Conservation (phyloP, 371 early-diverging fungal genomes). For the Mortierella sp. region DNA sequence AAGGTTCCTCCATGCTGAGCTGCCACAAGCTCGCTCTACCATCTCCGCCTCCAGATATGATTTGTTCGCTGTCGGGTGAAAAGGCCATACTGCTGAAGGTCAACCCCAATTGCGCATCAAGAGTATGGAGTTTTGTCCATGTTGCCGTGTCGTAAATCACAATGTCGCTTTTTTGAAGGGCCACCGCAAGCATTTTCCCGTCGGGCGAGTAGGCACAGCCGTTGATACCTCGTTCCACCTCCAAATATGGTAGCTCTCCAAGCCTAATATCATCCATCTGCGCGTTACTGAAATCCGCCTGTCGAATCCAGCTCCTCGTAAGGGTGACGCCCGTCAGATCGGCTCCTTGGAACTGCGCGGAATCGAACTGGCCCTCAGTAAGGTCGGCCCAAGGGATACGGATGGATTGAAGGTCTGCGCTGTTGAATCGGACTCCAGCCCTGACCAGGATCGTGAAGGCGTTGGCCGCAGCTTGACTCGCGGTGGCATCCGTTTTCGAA, state of each 20-base stretch:
- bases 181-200: background rate
- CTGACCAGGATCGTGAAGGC: slow-evolving; percentile 13
- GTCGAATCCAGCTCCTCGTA: background rate
- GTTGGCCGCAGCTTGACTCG: background rate
- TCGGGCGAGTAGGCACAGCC: slow-evolving; percentile 8
- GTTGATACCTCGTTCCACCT: background rate
- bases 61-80: background rate
- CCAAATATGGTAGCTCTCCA: slow-evolving; percentile 2
- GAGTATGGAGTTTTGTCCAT: background rate
- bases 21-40: background rate
- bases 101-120: background rate
- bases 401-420: background rate
- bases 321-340: background rate
- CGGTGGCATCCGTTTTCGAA: background rate
- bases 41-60: background rate
- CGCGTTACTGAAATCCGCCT: slow-evolving; percentile 3
- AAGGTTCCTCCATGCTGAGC: background rate
- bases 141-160: background rate
- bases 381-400: slow-evolving; percentile 8
- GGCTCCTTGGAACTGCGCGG: slow-evolving; percentile 10
- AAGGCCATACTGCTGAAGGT: background rate
- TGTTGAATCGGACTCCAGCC: background rate
- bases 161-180: background rate
- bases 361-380: slow-evolving; percentile 1
- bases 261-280: background rate